Base-by-base conservation (phyloP, 73 alveolate species). In the Uronychia binucleata region DNA sequence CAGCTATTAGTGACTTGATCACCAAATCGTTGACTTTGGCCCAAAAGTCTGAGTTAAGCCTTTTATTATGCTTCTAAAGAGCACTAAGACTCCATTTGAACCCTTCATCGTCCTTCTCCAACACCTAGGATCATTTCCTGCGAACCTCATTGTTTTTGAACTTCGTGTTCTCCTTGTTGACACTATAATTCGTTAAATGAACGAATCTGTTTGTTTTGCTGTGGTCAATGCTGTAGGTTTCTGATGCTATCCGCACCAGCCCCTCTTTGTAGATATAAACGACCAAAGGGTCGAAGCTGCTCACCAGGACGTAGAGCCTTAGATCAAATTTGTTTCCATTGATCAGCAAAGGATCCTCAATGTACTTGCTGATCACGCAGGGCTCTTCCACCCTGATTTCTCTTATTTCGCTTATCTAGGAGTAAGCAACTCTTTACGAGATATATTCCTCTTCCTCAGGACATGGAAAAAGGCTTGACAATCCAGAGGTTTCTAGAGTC, bases 321-420 rank as follows among this genome's bases (percentile, higher is more conserved):
- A 96, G 82, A 83, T 96, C 99, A 76, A 96, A 96, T 89, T 96
- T 96, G 91, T 86, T 90, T 75, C 98, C 99, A 78, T 94, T 95
- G 77, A 96, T 79, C 86, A 96, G 85, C 91, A 92, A 88, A 30
- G 99, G 98, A 88, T 86, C 90, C 29, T 90, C 59, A 78, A 96
- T 86, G 86, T 96, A 96, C 92, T 83, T 84, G 76, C 88, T 92
- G 32, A 93, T 94, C 58, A 93, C 91, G 78, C 80, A 86, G 28
- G 92, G 88, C 57, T 86, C 93, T 8, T 59, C 26, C 19, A 11
- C n/a, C 19, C 19, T 46, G 5, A 89, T 31, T 19, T 77, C 83
- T 11, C 59, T 75, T 1, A 86, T 8, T 8, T 79, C 67, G 5
- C 19, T 19, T 11, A 46, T 46, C 67, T 46, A 19, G 19, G 5